Evolutionary conservation across 352 stramenopile species (phyloP), one percentile per base, ranked within the genome.

Genomic region (Phytophthora ramorum): DNA sequence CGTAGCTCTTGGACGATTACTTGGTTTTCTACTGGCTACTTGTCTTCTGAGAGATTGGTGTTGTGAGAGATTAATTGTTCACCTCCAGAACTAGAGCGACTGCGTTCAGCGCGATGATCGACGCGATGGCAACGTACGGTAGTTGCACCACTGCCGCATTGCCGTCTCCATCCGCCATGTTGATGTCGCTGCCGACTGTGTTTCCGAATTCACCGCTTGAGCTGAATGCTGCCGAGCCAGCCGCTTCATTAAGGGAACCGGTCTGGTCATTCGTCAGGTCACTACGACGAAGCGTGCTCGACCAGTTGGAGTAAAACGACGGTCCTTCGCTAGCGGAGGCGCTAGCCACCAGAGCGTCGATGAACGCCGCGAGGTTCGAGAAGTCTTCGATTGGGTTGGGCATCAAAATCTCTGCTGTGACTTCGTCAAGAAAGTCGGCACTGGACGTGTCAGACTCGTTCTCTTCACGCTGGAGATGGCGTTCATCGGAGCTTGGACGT

Each of bases 141-240:
- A 62, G 53, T 37, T 52, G 12, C 12, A 14, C 20, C 13, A 34
- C 14, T 19, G 41, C 4, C 30, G 45, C 32, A n/a, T 13, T 54
- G 30, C 22, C 58, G 38, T 49, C 13, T 38, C 59, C 47, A 5
- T 58, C 26, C 20, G 30, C 20, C 66, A 66, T 66, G 46, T 64
- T 66, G 17, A 22, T 35, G 32, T 66, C 53, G 51, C 32, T 41
- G 9, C 49, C 41, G 24, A 62, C 22, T 12, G 43, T 41, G 6
- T 20, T 40, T 34, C 61, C 40, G 32, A 48, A 14, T 2, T 40
- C 57, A 8, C 34, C 44, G 19, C 35, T 58, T 12, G 35, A 41
- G 35, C 48, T 56, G 47, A 34, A 55, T 34, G 28, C 3, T 32
- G 24, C 38, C 16, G 38, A 47, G 9, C 32, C 40, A 24, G 16